Conservation (phyloP, 352 stramenopile species). For the Globisporangium megalacanthum region DNA sequence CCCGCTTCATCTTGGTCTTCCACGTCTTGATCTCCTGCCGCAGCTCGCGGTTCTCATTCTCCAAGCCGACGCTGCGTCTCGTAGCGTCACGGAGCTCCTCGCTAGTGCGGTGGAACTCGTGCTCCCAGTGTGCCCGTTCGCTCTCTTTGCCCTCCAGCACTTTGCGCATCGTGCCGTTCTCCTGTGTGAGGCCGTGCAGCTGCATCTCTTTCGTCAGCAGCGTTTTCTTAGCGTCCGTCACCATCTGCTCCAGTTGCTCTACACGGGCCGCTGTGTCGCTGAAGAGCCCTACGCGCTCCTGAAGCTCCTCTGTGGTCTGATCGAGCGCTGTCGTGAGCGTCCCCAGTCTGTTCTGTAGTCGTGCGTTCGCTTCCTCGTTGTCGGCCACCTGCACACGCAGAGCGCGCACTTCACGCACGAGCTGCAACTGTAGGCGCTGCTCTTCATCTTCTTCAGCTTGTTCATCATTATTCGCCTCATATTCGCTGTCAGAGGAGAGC, state of each 20-base stretch:
- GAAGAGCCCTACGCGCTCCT: slow-evolving; percentile 49
- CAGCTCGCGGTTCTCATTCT: slow-evolving; percentile 15
- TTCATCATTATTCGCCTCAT: background rate
- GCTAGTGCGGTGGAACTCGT: slow-evolving; percentile 31
- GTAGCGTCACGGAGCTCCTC: slow-evolving; percentile 20
- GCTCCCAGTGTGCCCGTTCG: slow-evolving; percentile 47
- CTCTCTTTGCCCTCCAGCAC: slow-evolving; percentile 29
- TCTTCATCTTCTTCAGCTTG: slow-evolving; percentile 18
- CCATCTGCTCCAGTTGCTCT: slow-evolving; percentile 31
- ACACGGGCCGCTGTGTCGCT: slow-evolving; percentile 35
- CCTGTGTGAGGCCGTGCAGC: slow-evolving; percentile 40
- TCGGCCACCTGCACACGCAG: slow-evolving; percentile 25
- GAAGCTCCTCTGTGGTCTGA: slow-evolving; percentile 52
- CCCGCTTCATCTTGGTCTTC: slow-evolving; percentile 39
- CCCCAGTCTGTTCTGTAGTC: slow-evolving; percentile 32
- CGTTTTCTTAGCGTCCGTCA: slow-evolving; percentile 37
- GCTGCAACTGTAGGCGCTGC: slow-evolving; percentile 20
- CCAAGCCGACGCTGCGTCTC: slow-evolving; percentile 11
- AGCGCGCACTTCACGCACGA: slow-evolving; percentile 28
- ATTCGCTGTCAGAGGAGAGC: background rate
- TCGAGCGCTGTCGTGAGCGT: slow-evolving; percentile 35
- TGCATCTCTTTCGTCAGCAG: slow-evolving; percentile 63
- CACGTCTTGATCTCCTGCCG: slow-evolving; percentile 27
- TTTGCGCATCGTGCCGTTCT: slow-evolving; percentile 22
- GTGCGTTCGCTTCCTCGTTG: slow-evolving; percentile 26